Conservation (phyloP, 352 stramenopile species). For the Phytopythium helicoides region DNA sequence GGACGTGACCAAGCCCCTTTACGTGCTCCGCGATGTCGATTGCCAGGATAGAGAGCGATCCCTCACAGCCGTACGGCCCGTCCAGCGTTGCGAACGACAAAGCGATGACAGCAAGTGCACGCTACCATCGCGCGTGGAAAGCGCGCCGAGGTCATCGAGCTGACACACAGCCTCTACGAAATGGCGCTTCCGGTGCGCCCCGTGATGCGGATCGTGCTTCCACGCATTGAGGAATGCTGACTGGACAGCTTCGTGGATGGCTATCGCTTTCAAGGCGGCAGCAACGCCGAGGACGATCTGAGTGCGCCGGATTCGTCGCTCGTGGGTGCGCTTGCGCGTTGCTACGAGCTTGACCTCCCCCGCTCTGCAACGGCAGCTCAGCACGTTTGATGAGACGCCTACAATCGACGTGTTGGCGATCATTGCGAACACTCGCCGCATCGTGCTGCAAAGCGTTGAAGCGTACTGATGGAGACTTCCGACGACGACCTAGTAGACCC, state of each 20-base stretch:
- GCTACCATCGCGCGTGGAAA: slow-evolving; percentile 15
- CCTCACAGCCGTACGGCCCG: background rate
- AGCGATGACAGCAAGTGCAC: slow-evolving; percentile 21
- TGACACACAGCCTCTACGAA: slow-evolving; percentile 44
- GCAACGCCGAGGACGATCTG: slow-evolving; percentile 24
- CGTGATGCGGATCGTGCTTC: background rate
- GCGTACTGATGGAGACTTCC: slow-evolving; percentile 28
- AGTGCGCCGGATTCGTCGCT: slow-evolving; percentile 28
- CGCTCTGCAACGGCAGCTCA: slow-evolving; percentile 37
- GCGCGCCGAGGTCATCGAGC: slow-evolving; percentile 32
- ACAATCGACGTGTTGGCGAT: slow-evolving; percentile 23
- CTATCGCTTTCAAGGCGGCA: slow-evolving; percentile 13
- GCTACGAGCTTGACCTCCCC: slow-evolving; percentile 63
- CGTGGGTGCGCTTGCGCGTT: slow-evolving; percentile 42
- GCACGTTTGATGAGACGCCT: slow-evolving; percentile 37
- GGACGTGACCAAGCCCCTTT: slow-evolving; percentile 17
- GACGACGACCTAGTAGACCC: slow-evolving; percentile 9
- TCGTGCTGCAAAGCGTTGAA: slow-evolving; percentile 39
- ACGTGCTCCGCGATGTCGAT: slow-evolving; percentile 31
- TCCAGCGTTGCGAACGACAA: background rate
- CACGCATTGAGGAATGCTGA: background rate
- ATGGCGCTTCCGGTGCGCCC: slow-evolving; percentile 34
- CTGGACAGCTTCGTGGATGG: slow-evolving; percentile 17
- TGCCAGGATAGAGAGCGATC: slow-evolving; percentile 10
- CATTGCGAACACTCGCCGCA: slow-evolving; percentile 41